Evolutionary conservation across 768 basidiomycete genomes (phyloP).

Genomic region (Ramaria sp.): DNA sequence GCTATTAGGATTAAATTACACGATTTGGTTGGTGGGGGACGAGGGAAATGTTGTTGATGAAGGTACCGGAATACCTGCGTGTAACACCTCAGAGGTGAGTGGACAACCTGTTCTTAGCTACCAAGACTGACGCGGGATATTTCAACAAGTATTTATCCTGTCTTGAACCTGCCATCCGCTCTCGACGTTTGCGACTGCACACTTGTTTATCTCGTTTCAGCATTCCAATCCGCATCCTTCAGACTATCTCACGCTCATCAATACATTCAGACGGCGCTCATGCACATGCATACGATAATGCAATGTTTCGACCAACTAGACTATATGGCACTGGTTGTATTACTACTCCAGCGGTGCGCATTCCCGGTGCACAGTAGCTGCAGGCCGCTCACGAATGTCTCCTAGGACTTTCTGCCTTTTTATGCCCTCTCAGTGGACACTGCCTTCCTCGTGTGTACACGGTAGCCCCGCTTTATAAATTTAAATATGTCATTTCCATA

Average conservation of each 20-base stretch:
- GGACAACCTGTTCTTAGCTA: not conserved
- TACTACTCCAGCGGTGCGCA: not conserved
- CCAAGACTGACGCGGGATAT: not conserved
- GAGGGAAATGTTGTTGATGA: slow-evolving; percentile 48
- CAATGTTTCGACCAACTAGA: not conserved
- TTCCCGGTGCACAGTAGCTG: no score
- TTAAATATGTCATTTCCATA: no score
- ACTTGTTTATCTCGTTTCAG: not conserved
- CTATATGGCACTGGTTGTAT: not conserved
- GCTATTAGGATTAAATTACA: slow-evolving; percentile 51
- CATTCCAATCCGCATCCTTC: not conserved
- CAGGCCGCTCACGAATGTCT: no score
- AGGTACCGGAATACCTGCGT: not conserved
- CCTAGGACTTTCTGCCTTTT: not conserved
- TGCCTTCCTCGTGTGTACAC: not conserved
- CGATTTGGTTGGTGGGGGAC: slow-evolving; percentile 42
- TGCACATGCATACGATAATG: not conserved
- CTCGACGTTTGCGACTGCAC: not conserved
- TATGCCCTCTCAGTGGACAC: not conserved
- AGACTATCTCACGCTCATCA: not conserved
- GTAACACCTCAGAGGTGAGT: not conserved
- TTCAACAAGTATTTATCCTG: not conserved
- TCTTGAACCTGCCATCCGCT: not conserved
- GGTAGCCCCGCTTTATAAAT: no score
- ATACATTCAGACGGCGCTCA: not conserved